These are phyloP conservation scores for Cyclospora cayetanensis DNA, from an alignment of 169 alveolate species.

Conservation along the genomic window DNA sequence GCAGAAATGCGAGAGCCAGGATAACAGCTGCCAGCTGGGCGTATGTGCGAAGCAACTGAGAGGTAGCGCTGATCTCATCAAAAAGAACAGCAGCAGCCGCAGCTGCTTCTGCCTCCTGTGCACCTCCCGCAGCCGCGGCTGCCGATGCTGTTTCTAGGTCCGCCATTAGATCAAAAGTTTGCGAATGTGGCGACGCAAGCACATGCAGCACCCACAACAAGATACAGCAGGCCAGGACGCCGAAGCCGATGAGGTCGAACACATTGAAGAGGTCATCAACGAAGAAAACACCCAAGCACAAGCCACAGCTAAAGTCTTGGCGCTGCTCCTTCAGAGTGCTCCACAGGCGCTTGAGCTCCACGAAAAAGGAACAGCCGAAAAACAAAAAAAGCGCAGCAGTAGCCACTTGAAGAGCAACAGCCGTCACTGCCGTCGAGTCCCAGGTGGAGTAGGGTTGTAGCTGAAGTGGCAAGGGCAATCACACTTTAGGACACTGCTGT, in stretches of 20 bases:
- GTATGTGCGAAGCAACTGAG: conserved; percentile 22
- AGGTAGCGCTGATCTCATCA: neutral
- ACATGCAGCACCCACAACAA: conserved; percentile 22
- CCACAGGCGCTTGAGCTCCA: conserved; percentile 12
- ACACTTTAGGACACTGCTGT: neutral
- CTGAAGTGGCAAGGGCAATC: neutral
- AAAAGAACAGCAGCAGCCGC: conserved; percentile 35
- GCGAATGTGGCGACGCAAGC: neutral
- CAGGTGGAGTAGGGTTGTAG: conserved; percentile 43
- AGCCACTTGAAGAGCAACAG: conserved; percentile 29
- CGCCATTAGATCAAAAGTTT: neutral
- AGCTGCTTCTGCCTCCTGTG: conserved; percentile 26
- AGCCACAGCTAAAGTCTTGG: conserved; percentile 16
- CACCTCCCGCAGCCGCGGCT: conserved; percentile 24
- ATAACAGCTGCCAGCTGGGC: conserved; percentile 55
- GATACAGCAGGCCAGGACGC: conserved; percentile 10
- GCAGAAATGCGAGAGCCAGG: conserved; percentile 39
- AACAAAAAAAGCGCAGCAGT: conserved; percentile 5
- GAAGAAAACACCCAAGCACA: conserved; percentile 32
- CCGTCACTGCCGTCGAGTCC: conserved; percentile 4
- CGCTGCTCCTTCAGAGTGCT: conserved; percentile 9
- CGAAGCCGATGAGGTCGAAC: conserved; percentile 18
- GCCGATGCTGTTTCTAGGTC: conserved; percentile 26
- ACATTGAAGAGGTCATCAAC: conserved; percentile 29
- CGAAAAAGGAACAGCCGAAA: conserved; percentile 29